phyloP scores from a whole-genome alignment of 495 filamentous ascomycete species.

The Beverwykella pulmonaria region DNA sequence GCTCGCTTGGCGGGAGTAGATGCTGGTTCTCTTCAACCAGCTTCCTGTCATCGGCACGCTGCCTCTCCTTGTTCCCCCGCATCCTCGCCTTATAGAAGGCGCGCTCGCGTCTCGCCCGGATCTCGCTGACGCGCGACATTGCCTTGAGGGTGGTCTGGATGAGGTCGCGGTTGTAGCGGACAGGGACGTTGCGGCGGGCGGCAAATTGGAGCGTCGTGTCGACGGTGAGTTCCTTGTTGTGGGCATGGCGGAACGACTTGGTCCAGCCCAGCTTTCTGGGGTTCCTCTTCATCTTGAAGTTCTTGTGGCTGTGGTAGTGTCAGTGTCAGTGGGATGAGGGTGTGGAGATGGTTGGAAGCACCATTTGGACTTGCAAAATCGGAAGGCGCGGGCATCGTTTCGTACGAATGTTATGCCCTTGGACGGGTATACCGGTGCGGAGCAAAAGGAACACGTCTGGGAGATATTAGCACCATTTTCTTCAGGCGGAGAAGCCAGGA shows the following conservation, averaged over 20 bases:
- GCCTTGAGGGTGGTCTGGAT: constrained; percentile 83
- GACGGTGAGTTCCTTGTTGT: constrained; percentile 78
- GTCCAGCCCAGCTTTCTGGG: constrained; percentile 61
- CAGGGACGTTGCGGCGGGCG: constrained; percentile 87
- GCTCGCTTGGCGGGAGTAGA: constrained; percentile 61
- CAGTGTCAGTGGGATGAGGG: background rate
- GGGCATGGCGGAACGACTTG: constrained; percentile 44
- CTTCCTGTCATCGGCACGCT: constrained; percentile 77
- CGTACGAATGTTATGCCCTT: constrained; percentile 78
- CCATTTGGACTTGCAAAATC: constrained; percentile 84
- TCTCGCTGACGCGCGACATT: constrained; percentile 89
- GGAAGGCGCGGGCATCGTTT: constrained; percentile 75
- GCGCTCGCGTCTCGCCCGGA: constrained; percentile 77
- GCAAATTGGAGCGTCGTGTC: constrained; percentile 92
- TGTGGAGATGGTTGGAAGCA: constrained; percentile 69
- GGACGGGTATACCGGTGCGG: constrained; percentile 47
- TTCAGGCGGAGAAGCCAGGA: background rate
- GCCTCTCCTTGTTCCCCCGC: constrained; percentile 81
- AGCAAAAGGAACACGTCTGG: constrained; percentile 85
- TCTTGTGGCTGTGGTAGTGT: constrained; percentile 6
- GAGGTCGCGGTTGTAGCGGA: constrained; percentile 91
- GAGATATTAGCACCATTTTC: background rate
- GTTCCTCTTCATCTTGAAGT: constrained; percentile 92
- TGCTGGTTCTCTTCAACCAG: constrained; percentile 91
- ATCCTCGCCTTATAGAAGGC: constrained; percentile 91